A percentile compares a stretch with the other conserved stretches of the same genome.
Evolutionary conservation across 139 green algal species (phyloP).

Genomic region (Tetraselmis chui): DNA sequence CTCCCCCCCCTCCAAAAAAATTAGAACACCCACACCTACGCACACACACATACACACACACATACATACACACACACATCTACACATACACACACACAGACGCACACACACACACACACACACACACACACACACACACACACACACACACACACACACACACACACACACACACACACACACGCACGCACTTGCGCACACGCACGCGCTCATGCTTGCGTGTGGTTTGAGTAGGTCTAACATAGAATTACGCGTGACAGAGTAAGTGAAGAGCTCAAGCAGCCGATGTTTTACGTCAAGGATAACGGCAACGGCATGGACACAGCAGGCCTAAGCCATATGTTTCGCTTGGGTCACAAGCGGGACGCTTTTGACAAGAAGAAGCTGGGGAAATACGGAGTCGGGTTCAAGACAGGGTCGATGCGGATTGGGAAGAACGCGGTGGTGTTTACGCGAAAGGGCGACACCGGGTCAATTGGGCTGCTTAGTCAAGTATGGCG

Average conservation of each 20-base stretch:
- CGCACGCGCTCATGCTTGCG: not conserved
- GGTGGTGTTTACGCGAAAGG: constrained; percentile 22
- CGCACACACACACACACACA: too few species aligned
- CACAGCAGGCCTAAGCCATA: constrained; percentile 4
- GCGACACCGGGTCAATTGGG: constrained; percentile 5
- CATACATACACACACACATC: too few species aligned
- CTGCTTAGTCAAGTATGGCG: constrained; percentile 13
- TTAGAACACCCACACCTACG: too few species aligned
- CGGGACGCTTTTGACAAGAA: constrained; percentile 14
- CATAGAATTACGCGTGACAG: not conserved
- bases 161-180: too few species aligned
- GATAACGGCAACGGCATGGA: constrained; percentile 28
- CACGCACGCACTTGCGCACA: not conserved
- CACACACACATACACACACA: too few species aligned
- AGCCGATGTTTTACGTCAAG: constrained; percentile 16
- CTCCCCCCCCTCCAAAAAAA: too few species aligned
- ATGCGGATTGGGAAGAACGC: constrained; percentile 31
- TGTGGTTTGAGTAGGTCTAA: not conserved
- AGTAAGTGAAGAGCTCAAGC: constrained; percentile 10
- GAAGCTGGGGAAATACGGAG: constrained; percentile 28
- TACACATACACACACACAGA: too few species aligned
- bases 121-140: too few species aligned
- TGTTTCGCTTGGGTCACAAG: constrained; percentile 23
- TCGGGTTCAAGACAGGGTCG: constrained; percentile 34
- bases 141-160: not conserved